phyloP scores from a whole-genome alignment of 1,284 basidiomycete species.

The Leccinum cinnamomeum region DNA sequence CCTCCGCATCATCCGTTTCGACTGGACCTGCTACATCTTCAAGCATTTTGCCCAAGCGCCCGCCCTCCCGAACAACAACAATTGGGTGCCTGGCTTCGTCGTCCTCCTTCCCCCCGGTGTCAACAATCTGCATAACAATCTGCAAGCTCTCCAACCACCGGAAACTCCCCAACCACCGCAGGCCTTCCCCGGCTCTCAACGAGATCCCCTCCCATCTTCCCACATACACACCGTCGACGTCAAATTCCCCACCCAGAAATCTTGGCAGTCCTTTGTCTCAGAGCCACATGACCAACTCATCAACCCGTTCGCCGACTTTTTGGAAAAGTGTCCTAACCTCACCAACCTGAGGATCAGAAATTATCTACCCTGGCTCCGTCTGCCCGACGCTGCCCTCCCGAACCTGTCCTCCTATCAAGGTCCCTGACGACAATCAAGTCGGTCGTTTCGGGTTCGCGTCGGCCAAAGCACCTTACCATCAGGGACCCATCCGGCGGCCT shows the following conservation, averaged over 20 bases:
- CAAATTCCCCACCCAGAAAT: slow-evolving; percentile 36
- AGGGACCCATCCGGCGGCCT: slow-evolving; percentile 29
- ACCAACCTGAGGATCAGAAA: slow-evolving; percentile 27
- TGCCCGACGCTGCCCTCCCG: slow-evolving; percentile 32
- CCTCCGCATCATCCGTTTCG: slow-evolving; percentile 39
- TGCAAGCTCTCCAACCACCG: slow-evolving; percentile 14
- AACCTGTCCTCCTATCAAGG: slow-evolving; percentile 33
- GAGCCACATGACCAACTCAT: slow-evolving; percentile 31
- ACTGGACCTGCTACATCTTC: slow-evolving; percentile 40
- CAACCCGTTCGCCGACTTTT: slow-evolving; percentile 27
- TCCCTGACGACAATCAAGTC: slow-evolving; percentile 32
- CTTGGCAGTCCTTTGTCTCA: slow-evolving; percentile 31
- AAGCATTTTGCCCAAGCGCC: slow-evolving; percentile 27
- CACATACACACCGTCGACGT: slow-evolving; percentile 38
- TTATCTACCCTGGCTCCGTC: slow-evolving; percentile 28
- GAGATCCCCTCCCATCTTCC: slow-evolving; percentile 30
- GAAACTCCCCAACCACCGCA: neutral
- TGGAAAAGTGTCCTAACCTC: slow-evolving; percentile 28
- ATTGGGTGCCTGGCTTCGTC: slow-evolving; percentile 19
- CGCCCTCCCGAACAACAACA: neutral
- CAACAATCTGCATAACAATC: neutral
- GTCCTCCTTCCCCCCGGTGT: slow-evolving; percentile 15
- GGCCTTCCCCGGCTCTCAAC: slow-evolving; percentile 8
- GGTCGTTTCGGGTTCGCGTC: slow-evolving; percentile 22
- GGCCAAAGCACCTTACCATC: slow-evolving; percentile 23